Percentiles rank a stretch among this genome's conserved stretches.
phyloP scores from a whole-genome alignment of 495 filamentous ascomycete species.

The Talaromyces stipitatus region DNA sequence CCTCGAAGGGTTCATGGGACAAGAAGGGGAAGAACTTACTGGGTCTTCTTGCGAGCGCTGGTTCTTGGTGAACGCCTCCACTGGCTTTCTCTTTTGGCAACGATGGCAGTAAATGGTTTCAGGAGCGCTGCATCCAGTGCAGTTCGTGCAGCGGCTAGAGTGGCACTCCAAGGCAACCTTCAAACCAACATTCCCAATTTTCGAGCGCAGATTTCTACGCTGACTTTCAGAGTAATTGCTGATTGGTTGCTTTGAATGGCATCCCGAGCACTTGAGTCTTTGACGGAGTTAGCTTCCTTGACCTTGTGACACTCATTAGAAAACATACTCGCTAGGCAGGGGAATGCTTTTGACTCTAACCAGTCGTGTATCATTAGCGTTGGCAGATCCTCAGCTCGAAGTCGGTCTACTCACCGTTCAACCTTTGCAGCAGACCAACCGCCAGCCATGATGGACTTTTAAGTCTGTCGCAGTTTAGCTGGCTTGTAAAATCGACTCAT shows the following conservation, averaged over 20 bases:
- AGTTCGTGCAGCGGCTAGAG: not conserved
- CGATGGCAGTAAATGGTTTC: constrained; percentile 34
- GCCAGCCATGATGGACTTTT: not conserved
- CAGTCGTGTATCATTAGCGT: not conserved
- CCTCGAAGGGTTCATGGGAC: constrained; percentile 1
- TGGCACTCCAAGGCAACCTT: constrained; percentile 9
- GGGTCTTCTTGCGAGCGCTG: constrained; percentile 42
- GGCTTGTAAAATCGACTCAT: not conserved
- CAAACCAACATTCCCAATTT: constrained; percentile 7
- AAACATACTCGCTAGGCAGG: constrained; percentile 22
- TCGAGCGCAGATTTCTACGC: constrained; percentile 19
- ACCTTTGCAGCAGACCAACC: not conserved
- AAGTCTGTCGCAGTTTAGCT: not conserved
- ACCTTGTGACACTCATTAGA: not conserved
- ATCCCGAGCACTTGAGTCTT: constrained; percentile 43
- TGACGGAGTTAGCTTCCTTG: constrained; percentile 4
- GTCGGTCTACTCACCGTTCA: not conserved
- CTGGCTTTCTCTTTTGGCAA: constrained; percentile 38
- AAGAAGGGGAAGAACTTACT: constrained; percentile 29
- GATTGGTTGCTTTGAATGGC: constrained; percentile 27
- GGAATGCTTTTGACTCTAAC: constrained; percentile 17
- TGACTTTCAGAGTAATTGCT: constrained; percentile 40
- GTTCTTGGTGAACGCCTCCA: constrained; percentile 49
- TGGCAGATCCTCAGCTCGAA: not conserved
- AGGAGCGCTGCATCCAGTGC: constrained; percentile 12